phyloP scores from a whole-genome alignment of 805 yeast species.

The Phaffomyces opuntiae region DNA sequence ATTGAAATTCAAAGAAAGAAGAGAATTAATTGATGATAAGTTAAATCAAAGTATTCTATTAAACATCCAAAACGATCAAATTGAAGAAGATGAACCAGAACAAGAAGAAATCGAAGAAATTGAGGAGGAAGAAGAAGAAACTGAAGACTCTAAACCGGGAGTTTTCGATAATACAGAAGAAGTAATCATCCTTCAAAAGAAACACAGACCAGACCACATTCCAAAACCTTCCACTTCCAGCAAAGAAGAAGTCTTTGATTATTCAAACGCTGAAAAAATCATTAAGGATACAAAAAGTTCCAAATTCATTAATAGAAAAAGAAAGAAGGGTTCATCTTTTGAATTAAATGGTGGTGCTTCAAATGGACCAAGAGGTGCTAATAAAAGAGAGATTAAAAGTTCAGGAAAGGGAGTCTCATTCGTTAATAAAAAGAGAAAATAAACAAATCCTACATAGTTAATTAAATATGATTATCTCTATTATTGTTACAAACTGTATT shows the following conservation, averaged over 20 bases:
- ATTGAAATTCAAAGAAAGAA: neutral
- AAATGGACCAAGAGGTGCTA: slow-evolving; percentile 49
- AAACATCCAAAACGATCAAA: neutral
- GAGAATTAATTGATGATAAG: slow-evolving; percentile 1
- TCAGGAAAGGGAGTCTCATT: slow-evolving; percentile 21
- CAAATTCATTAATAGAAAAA: slow-evolving; percentile 22
- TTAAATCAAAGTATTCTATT: neutral
- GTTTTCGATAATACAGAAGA: slow-evolving; percentile 20
- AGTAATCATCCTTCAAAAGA: slow-evolving; percentile 16
- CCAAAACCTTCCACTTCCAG: neutral
- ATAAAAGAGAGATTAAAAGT: slow-evolving; percentile 25
- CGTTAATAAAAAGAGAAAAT: slow-evolving; percentile 13
- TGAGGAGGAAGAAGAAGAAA: neutral
- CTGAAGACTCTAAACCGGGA: neutral
- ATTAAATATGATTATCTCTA: neutral
- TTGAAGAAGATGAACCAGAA: neutral
- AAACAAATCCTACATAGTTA: neutral
- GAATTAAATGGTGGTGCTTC: slow-evolving; percentile 51
- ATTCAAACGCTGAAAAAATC: slow-evolving; percentile 35
- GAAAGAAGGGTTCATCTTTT: slow-evolving; percentile 34
- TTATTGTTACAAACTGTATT: neutral
- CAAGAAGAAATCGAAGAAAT: neutral
- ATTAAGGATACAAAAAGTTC: slow-evolving; percentile 20
- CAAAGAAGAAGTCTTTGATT: slow-evolving; percentile 31
- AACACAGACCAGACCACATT: neutral